Conservation (phyloP, 768 basidiomycete genomes). For the Lactarius sp. region DNA sequence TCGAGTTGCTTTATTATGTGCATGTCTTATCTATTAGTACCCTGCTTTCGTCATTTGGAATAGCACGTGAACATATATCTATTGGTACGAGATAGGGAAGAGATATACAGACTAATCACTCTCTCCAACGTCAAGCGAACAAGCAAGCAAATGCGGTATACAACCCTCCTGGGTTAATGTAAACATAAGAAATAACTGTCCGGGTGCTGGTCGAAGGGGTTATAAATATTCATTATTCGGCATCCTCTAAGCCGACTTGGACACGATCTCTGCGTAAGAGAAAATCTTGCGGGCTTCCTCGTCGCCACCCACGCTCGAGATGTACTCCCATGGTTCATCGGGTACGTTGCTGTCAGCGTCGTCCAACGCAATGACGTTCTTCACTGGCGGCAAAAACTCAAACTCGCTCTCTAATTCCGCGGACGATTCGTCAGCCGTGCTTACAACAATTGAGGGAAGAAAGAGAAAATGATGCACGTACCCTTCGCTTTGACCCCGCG, state of each 20-base stretch:
- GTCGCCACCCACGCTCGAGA: slow-evolving; percentile 40
- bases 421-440: background rate
- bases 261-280: slow-evolving; percentile 42
- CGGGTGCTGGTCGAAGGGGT: slow-evolving; percentile 9
- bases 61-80: slow-evolving; percentile 12
- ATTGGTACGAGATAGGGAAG: slow-evolving; percentile 11
- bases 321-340: slow-evolving; percentile 59
- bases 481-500: slow-evolving; percentile 35
- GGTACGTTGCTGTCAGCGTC: slow-evolving; percentile 40
- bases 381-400: slow-evolving; percentile 50
- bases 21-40: slow-evolving; percentile 11
- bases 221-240: slow-evolving; percentile 1
- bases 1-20: background rate
- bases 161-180: slow-evolving; percentile 2
- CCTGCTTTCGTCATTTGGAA: background rate
- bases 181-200: background rate
- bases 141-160: slow-evolving; percentile 15
- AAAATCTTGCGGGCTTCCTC: slow-evolving; percentile 30
- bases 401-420: slow-evolving; percentile 44
- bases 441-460: background rate
- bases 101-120: slow-evolving; percentile 9
- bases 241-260: slow-evolving; percentile 26
- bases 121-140: background rate
- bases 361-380: slow-evolving; percentile 54
- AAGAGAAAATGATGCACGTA: slow-evolving; percentile 27